phyloP scores from a whole-genome alignment of 2,329 filamentous ascomycete genomes.

The Fusarium secorum region DNA sequence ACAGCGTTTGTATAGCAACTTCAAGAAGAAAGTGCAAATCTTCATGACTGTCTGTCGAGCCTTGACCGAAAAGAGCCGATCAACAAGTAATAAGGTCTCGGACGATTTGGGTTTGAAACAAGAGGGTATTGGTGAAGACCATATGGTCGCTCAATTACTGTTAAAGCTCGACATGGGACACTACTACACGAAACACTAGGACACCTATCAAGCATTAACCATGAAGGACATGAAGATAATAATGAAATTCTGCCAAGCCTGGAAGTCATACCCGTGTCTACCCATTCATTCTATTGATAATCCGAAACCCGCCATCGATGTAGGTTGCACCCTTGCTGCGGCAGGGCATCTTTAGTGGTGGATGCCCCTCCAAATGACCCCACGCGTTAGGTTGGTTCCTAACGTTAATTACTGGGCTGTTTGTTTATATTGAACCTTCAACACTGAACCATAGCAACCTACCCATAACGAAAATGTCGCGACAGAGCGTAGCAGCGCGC shows the following conservation, averaged over 20 bases:
- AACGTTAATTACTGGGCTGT: not conserved
- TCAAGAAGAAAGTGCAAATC: conserved; percentile 75
- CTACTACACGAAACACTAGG: conserved; percentile 61
- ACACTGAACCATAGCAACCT: not conserved
- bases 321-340: not conserved
- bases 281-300: not conserved
- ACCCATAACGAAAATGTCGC: conserved; percentile 53
- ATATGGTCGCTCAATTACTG: conserved; percentile 73
- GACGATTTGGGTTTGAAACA: conserved; percentile 47
- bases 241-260: not conserved
- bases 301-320: conserved; percentile 21
- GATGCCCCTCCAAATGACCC: conserved; percentile 15
- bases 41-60: conserved; percentile 78
- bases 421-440: conserved; percentile 13
- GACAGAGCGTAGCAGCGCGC: conserved; percentile 57
- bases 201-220: not conserved
- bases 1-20: conserved; percentile 65
- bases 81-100: conserved; percentile 43
- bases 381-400: conserved; percentile 11
- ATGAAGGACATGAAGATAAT: not conserved
- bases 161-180: conserved; percentile 74
- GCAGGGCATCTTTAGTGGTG: not conserved
- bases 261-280: not conserved
- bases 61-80: conserved; percentile 68
- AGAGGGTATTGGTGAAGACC: conserved; percentile 56